phyloP scores from a whole-genome alignment of 306 rosid species.

The Quercus cerris region DNA sequence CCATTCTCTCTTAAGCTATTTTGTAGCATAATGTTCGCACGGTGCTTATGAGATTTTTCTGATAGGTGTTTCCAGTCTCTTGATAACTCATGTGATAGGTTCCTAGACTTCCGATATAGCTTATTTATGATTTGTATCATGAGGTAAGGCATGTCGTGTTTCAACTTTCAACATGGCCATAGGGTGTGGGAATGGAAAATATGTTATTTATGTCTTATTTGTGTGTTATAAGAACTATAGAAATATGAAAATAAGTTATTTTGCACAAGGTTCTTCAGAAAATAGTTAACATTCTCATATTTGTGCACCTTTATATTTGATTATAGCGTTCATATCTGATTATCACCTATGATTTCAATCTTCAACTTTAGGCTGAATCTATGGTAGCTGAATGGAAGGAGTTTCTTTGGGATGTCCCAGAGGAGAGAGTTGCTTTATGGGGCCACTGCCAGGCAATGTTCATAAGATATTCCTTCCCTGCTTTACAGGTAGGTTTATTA shows the following conservation, averaged over 20 bases:
- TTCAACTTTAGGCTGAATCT: constrained; percentile 73
- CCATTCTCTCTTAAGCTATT: background rate
- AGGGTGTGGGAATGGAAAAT: background rate
- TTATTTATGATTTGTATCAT: background rate
- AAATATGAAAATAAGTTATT: background rate
- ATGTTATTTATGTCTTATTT: background rate
- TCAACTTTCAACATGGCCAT: background rate
- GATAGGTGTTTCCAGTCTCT: background rate
- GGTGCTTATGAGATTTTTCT: background rate
- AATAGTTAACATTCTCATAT: background rate
- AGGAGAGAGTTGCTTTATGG: constrained; percentile 95
- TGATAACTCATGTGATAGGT: background rate
- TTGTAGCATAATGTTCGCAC: background rate
- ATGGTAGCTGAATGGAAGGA: constrained; percentile 99
- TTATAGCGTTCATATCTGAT: background rate
- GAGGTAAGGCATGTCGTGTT: background rate
- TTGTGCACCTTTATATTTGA: background rate
- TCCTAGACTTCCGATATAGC: background rate
- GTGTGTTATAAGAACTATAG: background rate
- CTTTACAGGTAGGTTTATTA: constrained; percentile 66
- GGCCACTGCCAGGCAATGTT: constrained; percentile 87
- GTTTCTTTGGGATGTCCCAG: constrained; percentile 98
- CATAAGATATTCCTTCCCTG: constrained; percentile 89
- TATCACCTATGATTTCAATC: background rate
- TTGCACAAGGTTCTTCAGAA: background rate